Evolutionary conservation across 1,284 basidiomycete species (phyloP), one percentile per base, ranked within the genome.

Genomic region (Cystobasidium slooffiae): DNA sequence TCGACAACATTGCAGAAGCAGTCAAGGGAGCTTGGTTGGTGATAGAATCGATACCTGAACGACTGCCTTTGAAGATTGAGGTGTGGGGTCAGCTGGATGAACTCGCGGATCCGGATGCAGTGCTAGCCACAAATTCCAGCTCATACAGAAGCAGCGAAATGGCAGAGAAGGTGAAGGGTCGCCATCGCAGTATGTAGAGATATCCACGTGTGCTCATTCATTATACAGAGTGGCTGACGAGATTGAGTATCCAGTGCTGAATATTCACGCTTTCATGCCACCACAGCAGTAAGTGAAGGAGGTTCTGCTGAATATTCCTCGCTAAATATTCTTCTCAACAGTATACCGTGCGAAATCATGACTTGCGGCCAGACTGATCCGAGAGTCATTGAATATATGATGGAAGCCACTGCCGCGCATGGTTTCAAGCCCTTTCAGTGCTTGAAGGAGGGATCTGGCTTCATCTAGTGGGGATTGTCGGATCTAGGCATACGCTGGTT

Each of bases 91-190:
- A 86, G 7, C 86, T 97, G 18, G 88, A 89, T n/a, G 85, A 86
- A 56, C 86, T 89, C 75, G 82, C 94, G 62, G 86, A 88, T 20
- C 88, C 89, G 0, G 85, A 88, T 43, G 88, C 92, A 5, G 92
- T 97, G 65, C 85, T 97, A 22, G 94, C 93, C 0, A 88, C 90
- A 59, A 97, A 97, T 80, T 97, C 94, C 3, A 94, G 91, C 70
- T 94, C 92, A 10, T 95, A 97, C 76, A 92, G 90, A 78, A 89
- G 97, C 63, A 94, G 93, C 22, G 93, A 94, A 84, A 92, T 97
- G 75, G 93, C 94, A 0, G 89, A 51, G 24, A 43, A 62, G 43
- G 46, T 51, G 24, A 63, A 61, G 39, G 37, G 52, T 14, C n/a
- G 64, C 46, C 39, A 70, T 52, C 68, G 68, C n/a, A 53, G 66